These are phyloP conservation scores for Inonotus obliquus DNA, from an alignment of 1,284 basidiomycete species.

Conservation along the genomic window DNA sequence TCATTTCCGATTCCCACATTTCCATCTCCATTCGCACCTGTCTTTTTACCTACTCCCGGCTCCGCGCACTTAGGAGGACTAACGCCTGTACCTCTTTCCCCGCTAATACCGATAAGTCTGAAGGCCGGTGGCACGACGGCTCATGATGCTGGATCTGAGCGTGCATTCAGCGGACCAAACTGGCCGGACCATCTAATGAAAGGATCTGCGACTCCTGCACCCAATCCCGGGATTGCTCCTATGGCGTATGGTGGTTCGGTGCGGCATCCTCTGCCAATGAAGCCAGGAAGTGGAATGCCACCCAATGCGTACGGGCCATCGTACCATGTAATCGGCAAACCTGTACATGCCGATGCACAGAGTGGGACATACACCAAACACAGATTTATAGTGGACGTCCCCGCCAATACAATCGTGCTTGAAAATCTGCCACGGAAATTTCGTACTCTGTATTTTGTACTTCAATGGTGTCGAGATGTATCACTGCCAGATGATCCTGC, in stretches of 20 bases:
- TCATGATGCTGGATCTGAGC: background rate
- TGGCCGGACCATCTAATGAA: background rate
- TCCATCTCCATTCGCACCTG: too few relatives aligned
- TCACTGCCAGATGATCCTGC: background rate
- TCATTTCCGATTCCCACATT: too few relatives aligned
- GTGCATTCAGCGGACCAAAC: background rate
- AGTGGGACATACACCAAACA: background rate
- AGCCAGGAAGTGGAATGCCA: background rate
- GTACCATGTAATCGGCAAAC: background rate
- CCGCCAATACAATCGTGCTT: background rate
- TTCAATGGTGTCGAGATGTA: conserved; percentile 9
- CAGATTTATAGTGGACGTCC: background rate
- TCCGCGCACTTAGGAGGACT: too few relatives aligned
- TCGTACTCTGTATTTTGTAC: conserved; percentile 4
- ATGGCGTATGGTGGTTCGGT: background rate
- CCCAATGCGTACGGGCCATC: background rate
- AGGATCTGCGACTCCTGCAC: background rate
- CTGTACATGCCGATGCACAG: background rate
- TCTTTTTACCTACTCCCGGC: too few relatives aligned
- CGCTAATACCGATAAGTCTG: background rate
- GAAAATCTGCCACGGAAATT: conserved; percentile 2
- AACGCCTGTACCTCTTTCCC: background rate
- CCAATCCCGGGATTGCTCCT: background rate
- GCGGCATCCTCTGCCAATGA: background rate
- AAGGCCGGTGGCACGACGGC: background rate